Evolutionary conservation across 257 asterid genomes (phyloP).

Genomic region (Ilex aquifolium): DNA sequence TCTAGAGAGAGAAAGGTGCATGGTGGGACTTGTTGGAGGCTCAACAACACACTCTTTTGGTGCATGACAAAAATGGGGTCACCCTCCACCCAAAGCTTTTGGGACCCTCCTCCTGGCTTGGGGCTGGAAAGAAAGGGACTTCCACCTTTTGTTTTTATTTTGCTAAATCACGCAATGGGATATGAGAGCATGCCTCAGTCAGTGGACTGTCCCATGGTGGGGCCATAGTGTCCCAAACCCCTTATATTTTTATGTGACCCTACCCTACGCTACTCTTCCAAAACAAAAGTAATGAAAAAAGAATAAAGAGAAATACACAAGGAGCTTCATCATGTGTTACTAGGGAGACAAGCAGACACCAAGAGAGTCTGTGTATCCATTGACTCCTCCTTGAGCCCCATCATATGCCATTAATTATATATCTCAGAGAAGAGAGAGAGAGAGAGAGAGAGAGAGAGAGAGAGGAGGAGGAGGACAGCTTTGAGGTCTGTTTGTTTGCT

Average conservation of each 20-base stretch:
- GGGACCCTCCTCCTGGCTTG: slow-evolving; percentile 12
- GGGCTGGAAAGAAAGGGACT: slow-evolving; percentile 33
- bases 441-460: no score
- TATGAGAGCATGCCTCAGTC: slow-evolving; percentile 42
- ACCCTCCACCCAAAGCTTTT: neutral
- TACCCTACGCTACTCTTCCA: no score
- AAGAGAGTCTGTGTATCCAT: slow-evolving; percentile 17
- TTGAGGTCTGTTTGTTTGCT: slow-evolving; percentile 16
- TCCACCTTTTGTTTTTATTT: slow-evolving; percentile 30
- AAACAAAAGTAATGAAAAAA: neutral
- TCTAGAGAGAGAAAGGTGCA: neutral
- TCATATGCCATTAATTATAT: slow-evolving; percentile 7
- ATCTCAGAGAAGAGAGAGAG: neutral
- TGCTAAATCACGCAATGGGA: slow-evolving; percentile 59
- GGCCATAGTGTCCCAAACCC: slow-evolving; percentile 26
- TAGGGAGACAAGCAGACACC: slow-evolving; percentile 44
- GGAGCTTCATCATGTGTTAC: slow-evolving; percentile 23
- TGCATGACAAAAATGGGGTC: neutral
- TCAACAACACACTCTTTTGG: neutral
- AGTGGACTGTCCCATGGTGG: slow-evolving; percentile 43
- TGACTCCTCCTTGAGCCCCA: slow-evolving; percentile 10
- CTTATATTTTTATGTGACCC: neutral
- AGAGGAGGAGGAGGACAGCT: neutral
- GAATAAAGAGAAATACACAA: neutral
- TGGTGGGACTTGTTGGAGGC: neutral